Evolutionary conservation across 106 monocot species (phyloP), one percentile per base, ranked within the genome.

Genomic region (Cymbidium sinense): DNA sequence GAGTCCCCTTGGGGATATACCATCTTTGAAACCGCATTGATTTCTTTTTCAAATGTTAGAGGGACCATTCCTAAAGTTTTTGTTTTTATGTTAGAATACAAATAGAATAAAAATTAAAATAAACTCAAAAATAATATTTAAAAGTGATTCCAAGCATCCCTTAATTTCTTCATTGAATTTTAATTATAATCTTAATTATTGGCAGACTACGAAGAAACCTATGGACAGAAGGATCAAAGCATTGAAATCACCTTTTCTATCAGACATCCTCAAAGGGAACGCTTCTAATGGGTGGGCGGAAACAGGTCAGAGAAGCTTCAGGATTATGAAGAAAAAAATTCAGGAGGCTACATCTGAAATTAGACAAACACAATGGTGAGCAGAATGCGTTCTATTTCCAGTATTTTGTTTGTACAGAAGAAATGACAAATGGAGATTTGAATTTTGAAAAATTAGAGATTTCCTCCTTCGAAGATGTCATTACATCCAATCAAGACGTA

Each of bases 191-290:
- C 0, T 33, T 67, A 21, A 20, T 77, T 71, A 50, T 71, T 31
- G 78, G 71, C 86, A 93, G 93, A 90, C 64, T 93, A 93, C 78
- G 93, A 82, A 4, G 90, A 88, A 43, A 37, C 35, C 13, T 15
- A 18, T 35, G 79, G 41, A 51, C 82, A 86, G n/a, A 86, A 77
- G 62, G 81, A 88, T 7, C 34, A 36, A n/a, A n/a, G 0, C 73
- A 43, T 43, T 75, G 0, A 76, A 80, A 77, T 83, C 85, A 9
- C 84, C 93, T 29, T 33, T 86, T 80, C 35, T 90, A 61, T 55
- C 88, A 13, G 83, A 82, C 20, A 81, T 90, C 37, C 64, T 88
- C 29, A 84, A 78, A 74, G 78, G 88, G 79, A 83, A 76, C 61
- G 35, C 25, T 41, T 75, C 88, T 12, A 75, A 79, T 50, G 61